A percentile compares a stretch with the other conserved stretches of the same genome.
Conservation (phyloP, 208 protist genomes). For the Balamuthia mandrillaris region DNA sequence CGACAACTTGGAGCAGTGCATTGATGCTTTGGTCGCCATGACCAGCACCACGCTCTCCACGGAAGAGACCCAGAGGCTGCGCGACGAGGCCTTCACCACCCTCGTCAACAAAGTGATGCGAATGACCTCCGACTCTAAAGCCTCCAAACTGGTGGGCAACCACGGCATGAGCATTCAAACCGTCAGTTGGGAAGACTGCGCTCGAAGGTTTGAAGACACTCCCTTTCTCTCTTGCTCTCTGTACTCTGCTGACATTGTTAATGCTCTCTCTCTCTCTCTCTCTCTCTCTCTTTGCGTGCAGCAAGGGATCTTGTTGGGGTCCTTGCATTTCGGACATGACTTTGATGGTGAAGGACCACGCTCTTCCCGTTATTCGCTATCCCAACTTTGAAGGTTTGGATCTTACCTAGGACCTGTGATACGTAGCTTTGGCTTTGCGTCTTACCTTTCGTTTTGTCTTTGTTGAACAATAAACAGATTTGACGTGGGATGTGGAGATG, state of each 20-base stretch:
- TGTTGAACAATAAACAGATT: not conserved
- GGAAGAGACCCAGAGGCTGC: too few relatives aligned
- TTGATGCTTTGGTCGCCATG: conserved; percentile 8
- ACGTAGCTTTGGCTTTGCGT: too few relatives aligned
- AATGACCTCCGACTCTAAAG: not conserved
- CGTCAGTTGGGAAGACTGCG: conserved; percentile 33
- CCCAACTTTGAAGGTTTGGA: conserved; percentile 48
- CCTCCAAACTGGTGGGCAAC: too few relatives aligned
- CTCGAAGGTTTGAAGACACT: too few relatives aligned
- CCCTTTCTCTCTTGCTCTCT: too few relatives aligned
- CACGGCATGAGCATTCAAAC: not conserved
- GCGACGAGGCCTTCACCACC: too few relatives aligned
- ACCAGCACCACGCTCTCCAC: too few relatives aligned
- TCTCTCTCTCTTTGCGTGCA: too few relatives aligned
- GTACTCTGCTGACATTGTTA: too few relatives aligned
- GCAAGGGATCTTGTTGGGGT: conserved; percentile 32
- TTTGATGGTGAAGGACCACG: conserved; percentile 5
- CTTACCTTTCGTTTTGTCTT: too few relatives aligned
- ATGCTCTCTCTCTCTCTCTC: too few relatives aligned
- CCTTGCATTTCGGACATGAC: conserved; percentile 49
- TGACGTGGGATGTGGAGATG: conserved; percentile 29
- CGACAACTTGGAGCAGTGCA: not conserved
- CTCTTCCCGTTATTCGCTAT: conserved; percentile 16
- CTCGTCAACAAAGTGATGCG: not conserved
- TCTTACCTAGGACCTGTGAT: too few relatives aligned